phyloP scores from a whole-genome alignment of 2,329 filamentous ascomycete species.

The Ustulina deusta region DNA sequence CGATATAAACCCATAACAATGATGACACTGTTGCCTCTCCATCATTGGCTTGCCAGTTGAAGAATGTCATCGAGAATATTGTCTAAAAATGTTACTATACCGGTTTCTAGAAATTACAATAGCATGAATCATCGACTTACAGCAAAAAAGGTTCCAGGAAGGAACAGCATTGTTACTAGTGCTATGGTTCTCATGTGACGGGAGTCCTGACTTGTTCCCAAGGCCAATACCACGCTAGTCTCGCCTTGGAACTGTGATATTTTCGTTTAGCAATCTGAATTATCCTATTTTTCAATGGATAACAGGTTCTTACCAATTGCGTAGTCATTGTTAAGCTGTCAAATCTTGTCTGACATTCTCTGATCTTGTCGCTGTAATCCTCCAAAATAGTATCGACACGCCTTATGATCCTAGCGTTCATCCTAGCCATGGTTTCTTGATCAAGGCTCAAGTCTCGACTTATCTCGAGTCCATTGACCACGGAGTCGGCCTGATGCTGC shows the following conservation, averaged over 20 bases:
- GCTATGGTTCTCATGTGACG: conserved; percentile 47
- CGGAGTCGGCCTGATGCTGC: background rate
- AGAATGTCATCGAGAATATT: conserved; percentile 40
- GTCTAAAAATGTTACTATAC: conserved; percentile 18
- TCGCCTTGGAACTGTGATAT: conserved; percentile 39
- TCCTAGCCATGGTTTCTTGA: background rate
- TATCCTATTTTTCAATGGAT: conserved; percentile 2
- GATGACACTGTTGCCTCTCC: conserved; percentile 26
- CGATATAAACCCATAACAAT: conserved; percentile 36
- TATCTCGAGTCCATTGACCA: background rate
- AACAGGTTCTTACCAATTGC: conserved; percentile 46
- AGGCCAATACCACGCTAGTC: conserved; percentile 11
- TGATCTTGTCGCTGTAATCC: conserved; percentile 50
- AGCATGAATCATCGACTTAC: conserved; percentile 13
- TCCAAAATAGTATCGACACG: conserved; percentile 40
- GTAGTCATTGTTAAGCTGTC: conserved; percentile 52
- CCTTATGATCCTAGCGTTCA: background rate
- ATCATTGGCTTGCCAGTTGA: conserved; percentile 29
- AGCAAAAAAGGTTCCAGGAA: conserved; percentile 38
- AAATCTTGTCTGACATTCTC: conserved; percentile 50
- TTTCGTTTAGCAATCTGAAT: conserved; percentile 30
- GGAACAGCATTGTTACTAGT: conserved; percentile 39
- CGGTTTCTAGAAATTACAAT: background rate
- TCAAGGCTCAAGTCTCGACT: background rate
- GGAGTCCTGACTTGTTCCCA: conserved; percentile 39